These are phyloP conservation scores for Termitomyces sp. DNA, from an alignment of 768 basidiomycete genomes.

Conservation along the genomic window DNA sequence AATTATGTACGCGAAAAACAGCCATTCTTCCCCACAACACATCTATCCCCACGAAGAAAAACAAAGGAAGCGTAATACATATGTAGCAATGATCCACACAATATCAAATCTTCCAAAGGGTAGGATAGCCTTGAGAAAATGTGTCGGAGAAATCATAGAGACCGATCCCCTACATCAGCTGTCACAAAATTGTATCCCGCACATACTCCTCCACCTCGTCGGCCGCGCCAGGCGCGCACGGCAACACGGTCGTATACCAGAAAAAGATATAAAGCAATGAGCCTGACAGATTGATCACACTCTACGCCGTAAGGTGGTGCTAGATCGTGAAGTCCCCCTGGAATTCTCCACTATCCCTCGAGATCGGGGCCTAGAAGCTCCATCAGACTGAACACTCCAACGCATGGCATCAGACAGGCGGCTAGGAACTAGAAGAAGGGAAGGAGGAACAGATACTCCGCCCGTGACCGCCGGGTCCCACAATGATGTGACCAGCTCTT, in stretches of 20 bases:
- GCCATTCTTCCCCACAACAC: not conserved
- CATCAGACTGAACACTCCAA: not conserved
- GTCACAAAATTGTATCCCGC: not conserved
- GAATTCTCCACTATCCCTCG: not conserved
- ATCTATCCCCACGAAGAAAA: not conserved
- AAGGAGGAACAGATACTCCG: not conserved
- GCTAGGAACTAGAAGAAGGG: not conserved
- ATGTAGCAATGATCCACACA: not conserved
- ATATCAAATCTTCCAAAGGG: not conserved
- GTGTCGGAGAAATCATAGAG: not conserved
- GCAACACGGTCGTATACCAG: not conserved
- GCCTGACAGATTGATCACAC: not conserved
- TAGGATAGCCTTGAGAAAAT: not conserved
- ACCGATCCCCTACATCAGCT: not conserved
- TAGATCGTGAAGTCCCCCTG: not conserved
- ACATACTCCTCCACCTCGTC: not conserved
- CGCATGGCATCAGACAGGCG: not conserved
- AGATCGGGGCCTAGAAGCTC: not conserved
- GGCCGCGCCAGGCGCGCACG: not conserved
- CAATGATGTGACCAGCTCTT: not conserved
- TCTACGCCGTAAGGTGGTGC: not conserved
- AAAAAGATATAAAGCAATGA: not conserved
- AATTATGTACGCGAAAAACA: not conserved
- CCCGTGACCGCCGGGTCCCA: not conserved
- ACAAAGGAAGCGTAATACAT: not conserved